Evolutionary conservation across 768 basidiomycete species (phyloP).

Genomic region (Tricholoma bakamatsutake): DNA sequence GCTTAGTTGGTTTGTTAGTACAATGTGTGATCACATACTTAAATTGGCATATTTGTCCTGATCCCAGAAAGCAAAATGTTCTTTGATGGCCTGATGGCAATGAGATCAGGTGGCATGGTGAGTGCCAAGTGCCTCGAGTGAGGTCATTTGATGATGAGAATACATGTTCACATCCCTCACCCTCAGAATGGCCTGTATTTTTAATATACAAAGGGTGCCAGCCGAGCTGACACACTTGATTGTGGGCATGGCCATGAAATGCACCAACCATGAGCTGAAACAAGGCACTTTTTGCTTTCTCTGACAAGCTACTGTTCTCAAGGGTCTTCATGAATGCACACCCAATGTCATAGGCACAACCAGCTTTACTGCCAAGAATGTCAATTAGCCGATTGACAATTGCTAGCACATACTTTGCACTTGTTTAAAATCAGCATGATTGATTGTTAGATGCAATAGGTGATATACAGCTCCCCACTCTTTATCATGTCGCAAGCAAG

Average conservation of each 20-base stretch:
- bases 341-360: not conserved
- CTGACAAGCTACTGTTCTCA: not conserved
- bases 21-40: no score
- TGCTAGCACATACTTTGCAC: conserved; percentile 8
- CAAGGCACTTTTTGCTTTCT: not conserved
- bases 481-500: conserved; percentile 3
- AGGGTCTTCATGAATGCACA: not conserved
- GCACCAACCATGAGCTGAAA: not conserved
- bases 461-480: conserved; percentile 9
- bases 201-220: conserved; percentile 3
- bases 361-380: not conserved
- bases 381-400: not conserved
- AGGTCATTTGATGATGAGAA: no score
- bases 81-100: not conserved
- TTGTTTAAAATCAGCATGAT: not conserved
- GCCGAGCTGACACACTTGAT: conserved; percentile 12
- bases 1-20: no score
- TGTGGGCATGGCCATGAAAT: conserved; percentile 3
- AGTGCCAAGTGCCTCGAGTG: no score
- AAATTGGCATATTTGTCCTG: no score
- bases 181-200: no score
- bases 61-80: no score
- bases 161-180: no score
- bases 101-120: not conserved
- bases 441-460: not conserved